Evolutionary conservation across 2,329 filamentous ascomycete genomes (phyloP).

Genomic region (Phialophora macrospora): DNA sequence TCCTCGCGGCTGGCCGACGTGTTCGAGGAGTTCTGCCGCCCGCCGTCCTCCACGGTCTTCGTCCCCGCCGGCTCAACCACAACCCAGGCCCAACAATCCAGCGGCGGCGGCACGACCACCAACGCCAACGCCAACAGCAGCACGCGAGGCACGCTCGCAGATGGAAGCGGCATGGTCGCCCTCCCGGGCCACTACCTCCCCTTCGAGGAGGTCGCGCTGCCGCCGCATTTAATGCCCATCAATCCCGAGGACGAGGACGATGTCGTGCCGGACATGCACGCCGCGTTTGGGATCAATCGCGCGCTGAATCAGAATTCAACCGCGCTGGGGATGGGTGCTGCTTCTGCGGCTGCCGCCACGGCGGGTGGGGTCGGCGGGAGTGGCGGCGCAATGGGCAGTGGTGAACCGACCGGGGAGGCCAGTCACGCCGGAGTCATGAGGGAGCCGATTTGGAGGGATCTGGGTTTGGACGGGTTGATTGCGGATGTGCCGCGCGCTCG

Average conservation of each 20-base stretch:
- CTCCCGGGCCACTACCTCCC: conserved; percentile 51
- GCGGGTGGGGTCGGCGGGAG: conserved; percentile 25
- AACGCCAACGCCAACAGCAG: conserved; percentile 10
- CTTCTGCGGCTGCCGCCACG: background rate
- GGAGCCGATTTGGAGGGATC: conserved; percentile 60
- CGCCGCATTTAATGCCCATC: conserved; percentile 64
- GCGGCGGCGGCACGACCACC: conserved; percentile 10
- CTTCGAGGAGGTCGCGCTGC: conserved; percentile 66
- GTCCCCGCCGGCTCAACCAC: background rate
- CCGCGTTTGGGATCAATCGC: conserved; percentile 68
- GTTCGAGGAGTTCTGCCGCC: conserved; percentile 57
- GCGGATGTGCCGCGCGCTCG: conserved; percentile 14
- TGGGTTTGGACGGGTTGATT: conserved; percentile 48
- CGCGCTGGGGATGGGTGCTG: conserved; percentile 44
- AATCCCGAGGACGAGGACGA: conserved; percentile 72
- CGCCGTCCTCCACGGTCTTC: conserved; percentile 44
- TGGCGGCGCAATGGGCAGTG: conserved; percentile 13
- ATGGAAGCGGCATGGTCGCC: conserved; percentile 34
- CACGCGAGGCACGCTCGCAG: conserved; percentile 22
- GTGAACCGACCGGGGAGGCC: conserved; percentile 25
- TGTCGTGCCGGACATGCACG: conserved; percentile 69
- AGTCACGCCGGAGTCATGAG: conserved; percentile 32
- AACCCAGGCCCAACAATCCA: conserved; percentile 12
- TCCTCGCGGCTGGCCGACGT: conserved; percentile 55
- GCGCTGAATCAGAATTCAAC: conserved; percentile 61